These are phyloP conservation scores for Pseudovirgaria hyperparasitica DNA, from an alignment of 2,329 filamentous ascomycete species.

Conservation along the genomic window DNA sequence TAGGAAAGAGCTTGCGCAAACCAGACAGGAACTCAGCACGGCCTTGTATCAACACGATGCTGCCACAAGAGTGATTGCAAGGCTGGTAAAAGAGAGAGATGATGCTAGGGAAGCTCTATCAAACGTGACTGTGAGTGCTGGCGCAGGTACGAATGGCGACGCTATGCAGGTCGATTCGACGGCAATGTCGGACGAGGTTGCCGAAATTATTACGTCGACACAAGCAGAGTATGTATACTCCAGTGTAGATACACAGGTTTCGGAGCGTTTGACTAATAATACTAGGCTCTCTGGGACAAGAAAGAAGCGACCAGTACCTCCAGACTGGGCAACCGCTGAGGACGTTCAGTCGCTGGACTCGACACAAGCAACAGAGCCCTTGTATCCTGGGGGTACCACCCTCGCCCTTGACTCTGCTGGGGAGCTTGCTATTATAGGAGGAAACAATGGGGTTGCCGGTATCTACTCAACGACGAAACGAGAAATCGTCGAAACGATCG, in stretches of 20 bases:
- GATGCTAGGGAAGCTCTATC: slow-evolving; percentile 83
- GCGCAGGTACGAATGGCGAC: slow-evolving; percentile 49
- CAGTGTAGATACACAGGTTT: neutral
- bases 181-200: slow-evolving; percentile 58
- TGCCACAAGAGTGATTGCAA: slow-evolving; percentile 86
- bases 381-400: slow-evolving; percentile 46
- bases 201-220: slow-evolving; percentile 63
- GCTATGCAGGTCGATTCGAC: slow-evolving; percentile 87
- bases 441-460: slow-evolving; percentile 60
- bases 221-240: slow-evolving; percentile 56
- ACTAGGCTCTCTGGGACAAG: slow-evolving; percentile 71
- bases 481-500: slow-evolving; percentile 57
- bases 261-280: slow-evolving; percentile 10
- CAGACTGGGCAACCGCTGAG: slow-evolving; percentile 71
- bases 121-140: slow-evolving; percentile 61
- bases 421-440: slow-evolving; percentile 60
- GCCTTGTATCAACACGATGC: slow-evolving; percentile 96
- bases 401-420: slow-evolving; percentile 47
- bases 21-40: slow-evolving; percentile 83
- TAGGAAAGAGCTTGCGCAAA: slow-evolving; percentile 78
- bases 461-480: slow-evolving; percentile 69
- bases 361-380: slow-evolving; percentile 38
- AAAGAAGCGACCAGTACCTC: slow-evolving; percentile 76
- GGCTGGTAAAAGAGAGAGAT: slow-evolving; percentile 80
- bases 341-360: slow-evolving; percentile 50